Base-by-base conservation (phyloP, 2,329 filamentous ascomycete species). In the Fusarium pseudoanthophilum region DNA sequence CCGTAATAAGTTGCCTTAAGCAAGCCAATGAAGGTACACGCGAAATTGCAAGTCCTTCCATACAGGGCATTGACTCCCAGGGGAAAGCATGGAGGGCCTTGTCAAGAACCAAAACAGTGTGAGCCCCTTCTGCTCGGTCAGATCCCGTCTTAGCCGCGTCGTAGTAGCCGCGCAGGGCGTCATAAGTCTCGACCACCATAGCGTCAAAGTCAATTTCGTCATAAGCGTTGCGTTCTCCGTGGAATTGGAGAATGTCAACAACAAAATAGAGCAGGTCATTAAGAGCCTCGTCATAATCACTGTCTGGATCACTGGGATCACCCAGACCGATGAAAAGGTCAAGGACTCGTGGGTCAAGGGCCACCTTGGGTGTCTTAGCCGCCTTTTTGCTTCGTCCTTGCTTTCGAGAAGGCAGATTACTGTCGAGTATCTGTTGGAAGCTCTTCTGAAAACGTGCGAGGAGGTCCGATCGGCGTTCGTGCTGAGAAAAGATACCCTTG, bases 131-230 rank as follows among this genome's bases (percentile, higher is more conserved):
- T 37, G 85, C 83, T 11, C 82, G 80, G 36, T 84, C 79, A 61
- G 84, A 78, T 26, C 79, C 81, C 46, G 78, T 77, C 52, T 83
- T 84, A 32, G 82, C 82, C 1, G 85, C 83, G 30, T 84, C 86
- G 77, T 97, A 92, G 79, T 98, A 98, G 2, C 90, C 88, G 56
- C 91, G 90, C 32, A 99, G 84, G 5, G 95, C 94, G 82, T 98
- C 95, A 43, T 94, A 88, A 1, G 93, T 94, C 76, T 97, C 95
- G 43, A 98, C 88, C 10, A 95, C 91, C 90, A 99, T 97, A 75
- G 88, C 85, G 73, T 99, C 96, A 79, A 98, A 97, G 81, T 98
- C 95, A 71, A 99, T 93, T 83, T 99, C 96, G 77, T 99, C 96
- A 82, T 98, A 98, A 1, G 97, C 96, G 79, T 98, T 99, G 53